Percentiles rank a stretch among this genome's conserved stretches.
These are phyloP conservation scores for Discostella pseudostelligera DNA, from an alignment of 108 stramenopile species.

Conservation along the genomic window DNA sequence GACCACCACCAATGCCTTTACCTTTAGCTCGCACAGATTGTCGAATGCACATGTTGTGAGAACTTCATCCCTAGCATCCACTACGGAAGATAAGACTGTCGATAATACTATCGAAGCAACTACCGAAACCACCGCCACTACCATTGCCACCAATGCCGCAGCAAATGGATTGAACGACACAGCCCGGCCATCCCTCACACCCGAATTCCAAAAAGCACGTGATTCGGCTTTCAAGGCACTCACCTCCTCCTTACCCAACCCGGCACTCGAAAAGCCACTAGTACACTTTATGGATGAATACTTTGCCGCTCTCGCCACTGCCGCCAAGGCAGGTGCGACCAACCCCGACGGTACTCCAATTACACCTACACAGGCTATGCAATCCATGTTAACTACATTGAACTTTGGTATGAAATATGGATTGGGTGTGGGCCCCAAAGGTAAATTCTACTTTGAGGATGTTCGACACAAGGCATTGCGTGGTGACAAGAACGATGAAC, in stretches of 20 bases:
- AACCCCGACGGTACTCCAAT: slow-evolving; percentile 38
- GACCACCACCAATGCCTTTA: not conserved
- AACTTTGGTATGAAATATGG: slow-evolving; percentile 70
- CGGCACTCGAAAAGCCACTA: slow-evolving; percentile 46
- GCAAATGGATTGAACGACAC: not conserved
- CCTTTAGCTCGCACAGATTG: not conserved
- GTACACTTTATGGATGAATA: slow-evolving; percentile 80
- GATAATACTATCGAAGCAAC: not conserved
- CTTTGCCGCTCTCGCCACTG: slow-evolving; percentile 51
- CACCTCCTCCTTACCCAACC: slow-evolving; percentile 1
- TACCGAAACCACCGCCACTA: not conserved
- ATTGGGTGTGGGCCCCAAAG: slow-evolving; percentile 41
- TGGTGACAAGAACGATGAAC: slow-evolving; percentile 57
- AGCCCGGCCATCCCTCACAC: slow-evolving; percentile 6
- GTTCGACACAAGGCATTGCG: slow-evolving; percentile 71
- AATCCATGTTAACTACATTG: slow-evolving; percentile 61
- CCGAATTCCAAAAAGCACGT: slow-evolving; percentile 60
- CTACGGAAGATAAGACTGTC: too few species aligned
- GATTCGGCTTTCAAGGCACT: slow-evolving; percentile 44
- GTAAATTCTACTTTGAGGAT: slow-evolving; percentile 63
- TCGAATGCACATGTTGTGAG: too few species aligned
- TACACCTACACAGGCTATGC: slow-evolving; percentile 35
- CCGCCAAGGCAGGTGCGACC: slow-evolving; percentile 21
- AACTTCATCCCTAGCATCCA: too few species aligned
- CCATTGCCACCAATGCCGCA: not conserved